A percentile compares a stretch with the other conserved stretches of the same genome.
phyloP scores from a whole-genome alignment of 83 land plant genomes.

The Thuja plicata region DNA sequence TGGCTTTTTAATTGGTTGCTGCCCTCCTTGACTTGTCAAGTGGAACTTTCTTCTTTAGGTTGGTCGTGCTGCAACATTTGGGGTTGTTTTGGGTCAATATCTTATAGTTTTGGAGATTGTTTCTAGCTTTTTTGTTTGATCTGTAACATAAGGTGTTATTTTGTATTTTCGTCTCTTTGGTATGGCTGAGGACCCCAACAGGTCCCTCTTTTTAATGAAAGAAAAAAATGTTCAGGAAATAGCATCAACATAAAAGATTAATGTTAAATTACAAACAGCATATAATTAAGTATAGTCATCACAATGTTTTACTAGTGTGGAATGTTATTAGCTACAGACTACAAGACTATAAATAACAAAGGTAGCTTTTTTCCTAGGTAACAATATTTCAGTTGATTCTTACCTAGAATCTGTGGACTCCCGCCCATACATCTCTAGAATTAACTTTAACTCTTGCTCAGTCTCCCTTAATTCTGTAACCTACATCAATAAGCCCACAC shows the following conservation, averaged over 20 bases:
- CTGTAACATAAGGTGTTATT: too few relatives aligned
- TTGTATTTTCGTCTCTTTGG: too few relatives aligned
- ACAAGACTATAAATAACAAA: background rate
- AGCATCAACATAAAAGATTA: background rate
- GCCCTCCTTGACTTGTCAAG: too few relatives aligned
- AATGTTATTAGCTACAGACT: background rate
- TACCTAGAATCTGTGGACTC: conserved; percentile 86
- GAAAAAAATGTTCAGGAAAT: background rate
- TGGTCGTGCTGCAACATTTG: too few relatives aligned
- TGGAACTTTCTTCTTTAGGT: too few relatives aligned
- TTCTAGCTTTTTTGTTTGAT: too few relatives aligned
- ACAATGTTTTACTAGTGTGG: too few relatives aligned
- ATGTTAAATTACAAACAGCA: background rate
- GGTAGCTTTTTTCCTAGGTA: background rate
- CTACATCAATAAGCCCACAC: conserved; percentile 36
- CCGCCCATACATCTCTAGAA: conserved; percentile 90
- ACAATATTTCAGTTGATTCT: background rate
- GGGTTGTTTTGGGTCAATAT: too few relatives aligned
- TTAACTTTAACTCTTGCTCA: conserved; percentile 75
- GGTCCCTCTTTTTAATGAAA: too few relatives aligned
- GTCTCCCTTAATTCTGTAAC: conserved; percentile 63
- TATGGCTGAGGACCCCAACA: too few relatives aligned
- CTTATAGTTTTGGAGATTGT: too few relatives aligned
- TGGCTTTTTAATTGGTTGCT: too few relatives aligned
- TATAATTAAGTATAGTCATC: background rate